Base-by-base conservation (phyloP, 768 basidiomycete species). In the Panaeolus cyanescens region DNA sequence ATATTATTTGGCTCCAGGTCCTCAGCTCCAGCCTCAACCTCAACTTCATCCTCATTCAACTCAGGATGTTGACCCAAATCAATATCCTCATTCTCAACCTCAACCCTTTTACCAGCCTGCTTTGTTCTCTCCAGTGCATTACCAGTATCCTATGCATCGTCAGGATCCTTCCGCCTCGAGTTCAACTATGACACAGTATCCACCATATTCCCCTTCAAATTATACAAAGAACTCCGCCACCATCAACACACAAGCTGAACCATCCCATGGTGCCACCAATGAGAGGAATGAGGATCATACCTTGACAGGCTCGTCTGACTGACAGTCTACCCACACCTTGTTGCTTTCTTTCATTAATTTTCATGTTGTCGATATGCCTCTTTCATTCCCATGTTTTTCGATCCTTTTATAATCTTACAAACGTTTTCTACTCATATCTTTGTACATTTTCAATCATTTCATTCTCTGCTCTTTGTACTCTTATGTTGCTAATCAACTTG, bases 1-100 rank as follows among this genome's bases (percentile, higher is more conserved):
- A 71, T 84, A 83, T 68, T 78, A 81, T 69, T 71, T 75, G 32
- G 65, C 82, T 56, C 77, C 81, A 13, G 71, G 80, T 61, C 80
- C 77, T 56, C 76, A 77, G 50, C 67, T 70, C 60, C 72, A 77
- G 62, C 68, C 75, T 66, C 73, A 77, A 25, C 22, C 22, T 28
- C 45, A 50, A 15, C 67, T 77, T 62, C 71, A 70, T 59, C 59
- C 62, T 12, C 60, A 61, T 33, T 73, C 77, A 42, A n/a, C 39
- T 17, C n/a, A 6, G n/a, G 39, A 42, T 42, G 4, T 12, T 8
- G 19, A 20, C 22, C 45, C 25, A 15, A 67, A 75, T 61, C 70
- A 70, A 58, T 75, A 75, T 37, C 59, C 62, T 17, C 60, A 56
- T 22, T 74, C 77, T 64, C 60, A 58, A 28, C 54, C 65, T 45